These are phyloP conservation scores for Penicillium riverlandense DNA, from an alignment of 495 filamentous ascomycete species.

Conservation along the genomic window DNA sequence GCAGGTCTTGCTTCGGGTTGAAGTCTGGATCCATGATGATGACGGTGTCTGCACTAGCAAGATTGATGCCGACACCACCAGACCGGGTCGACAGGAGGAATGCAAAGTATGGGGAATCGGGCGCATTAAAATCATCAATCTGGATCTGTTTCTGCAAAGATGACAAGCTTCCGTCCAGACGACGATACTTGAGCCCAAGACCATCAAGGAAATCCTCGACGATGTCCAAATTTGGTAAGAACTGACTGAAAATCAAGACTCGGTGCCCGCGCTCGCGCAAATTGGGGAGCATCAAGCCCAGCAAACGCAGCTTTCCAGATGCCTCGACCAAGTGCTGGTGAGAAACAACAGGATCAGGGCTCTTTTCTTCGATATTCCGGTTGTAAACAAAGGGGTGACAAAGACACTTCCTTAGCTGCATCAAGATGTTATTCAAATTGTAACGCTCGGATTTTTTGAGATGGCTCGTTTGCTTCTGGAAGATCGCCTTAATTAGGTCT, in stretches of 20 bases:
- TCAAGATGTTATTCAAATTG: constrained; percentile 85
- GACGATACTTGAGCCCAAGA: constrained; percentile 64
- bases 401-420: constrained; percentile 91
- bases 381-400: constrained; percentile 96
- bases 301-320: constrained; percentile 77
- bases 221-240: constrained; percentile 85
- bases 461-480: constrained; percentile 48
- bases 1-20: constrained; percentile 93
- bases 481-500: constrained; percentile 79
- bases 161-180: constrained; percentile 83
- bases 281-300: constrained; percentile 87
- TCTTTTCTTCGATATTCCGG: constrained; percentile 76
- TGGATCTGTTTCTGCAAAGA: constrained; percentile 74
- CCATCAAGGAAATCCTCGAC: constrained; percentile 77
- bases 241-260: constrained; percentile 91
- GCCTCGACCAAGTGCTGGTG: constrained; percentile 84
- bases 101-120: constrained; percentile 78
- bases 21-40: constrained; percentile 94
- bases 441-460: constrained; percentile 64
- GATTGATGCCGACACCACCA: constrained; percentile 90
- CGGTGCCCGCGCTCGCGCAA: constrained; percentile 80
- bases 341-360: constrained; percentile 38
- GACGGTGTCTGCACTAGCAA: constrained; percentile 92
- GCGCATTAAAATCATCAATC: constrained; percentile 73
- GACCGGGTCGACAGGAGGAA: constrained; percentile 92